Base-by-base conservation (phyloP, 164 flowering plant species). In the Nelumbo lutea region DNA sequence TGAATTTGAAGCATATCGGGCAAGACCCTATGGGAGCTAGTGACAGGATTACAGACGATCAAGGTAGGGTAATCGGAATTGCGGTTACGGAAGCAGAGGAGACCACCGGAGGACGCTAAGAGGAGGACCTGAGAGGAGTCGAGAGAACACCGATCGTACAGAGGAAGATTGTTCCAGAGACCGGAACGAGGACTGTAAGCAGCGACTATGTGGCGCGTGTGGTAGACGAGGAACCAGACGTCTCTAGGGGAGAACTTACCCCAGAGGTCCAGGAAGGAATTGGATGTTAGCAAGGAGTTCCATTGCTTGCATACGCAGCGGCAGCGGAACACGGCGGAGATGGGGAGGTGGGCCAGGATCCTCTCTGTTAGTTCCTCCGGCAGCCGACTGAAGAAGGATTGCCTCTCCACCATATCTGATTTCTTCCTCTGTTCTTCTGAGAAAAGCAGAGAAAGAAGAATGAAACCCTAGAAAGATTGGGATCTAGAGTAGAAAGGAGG, bases 31-130 rank as follows among this genome's bases (percentile, higher is more conserved):
- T 62, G 59, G 53, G 73, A 38, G 15, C 73, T 57, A 64, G 79
- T 69, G 64, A 76, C 70, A 4, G 79, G 79, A 48, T 76, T 76
- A 58, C 75, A 76, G 27, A 76, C 75, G 9, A 76, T 69, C 15
- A 76, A 64, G 5, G 73, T 72, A 0, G 76, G 73, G 48, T 72
- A 69, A 50, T 76, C 76, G 42, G 67, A 76, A 40, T 69, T 69
- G 1, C 79, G 72, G 59, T 69, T 69, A 3, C 76, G 69, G 64
- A 76, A 72, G 68, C 79, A 76, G 42, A 76, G 63, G 2, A 76
- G 70, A 10, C 76, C 79, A 13, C 68, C 76, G 14, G 76, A 72
- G 60, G 79, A 76, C 53, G 76, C 76, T 8, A 76, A 61, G 4
- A 72, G 62, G 42, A 76, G 42, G 63, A 69, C 73, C 3, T 69